phyloP scores from a whole-genome alignment of 768 basidiomycete species.

The Mycena indigotica region DNA sequence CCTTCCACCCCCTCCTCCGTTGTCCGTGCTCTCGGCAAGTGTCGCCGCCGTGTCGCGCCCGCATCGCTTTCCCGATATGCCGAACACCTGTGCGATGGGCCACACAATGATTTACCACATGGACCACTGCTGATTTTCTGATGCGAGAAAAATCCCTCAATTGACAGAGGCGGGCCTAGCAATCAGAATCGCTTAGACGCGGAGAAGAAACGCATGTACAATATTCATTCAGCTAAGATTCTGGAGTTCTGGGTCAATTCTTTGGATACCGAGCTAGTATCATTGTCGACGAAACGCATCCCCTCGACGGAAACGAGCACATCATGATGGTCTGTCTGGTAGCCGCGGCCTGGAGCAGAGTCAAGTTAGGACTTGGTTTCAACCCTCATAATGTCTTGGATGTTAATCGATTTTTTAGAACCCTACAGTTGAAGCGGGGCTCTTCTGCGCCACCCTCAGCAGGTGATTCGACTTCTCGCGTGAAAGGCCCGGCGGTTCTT shows the following conservation, averaged over 20 bases:
- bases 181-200: not conserved
- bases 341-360: not conserved
- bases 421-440: not conserved
- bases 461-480: not conserved
- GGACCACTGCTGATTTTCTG: not conserved
- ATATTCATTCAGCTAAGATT: not conserved
- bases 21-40: too few relatives aligned
- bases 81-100: too few relatives aligned
- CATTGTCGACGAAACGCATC: not conserved
- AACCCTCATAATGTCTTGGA: conserved; percentile 1
- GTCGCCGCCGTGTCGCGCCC: too few relatives aligned
- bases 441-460: not conserved
- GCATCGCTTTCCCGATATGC: too few relatives aligned
- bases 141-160: conserved; percentile 1
- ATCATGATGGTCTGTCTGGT: not conserved
- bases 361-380: not conserved
- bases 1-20: too few relatives aligned
- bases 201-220: not conserved
- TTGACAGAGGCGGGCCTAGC: not conserved
- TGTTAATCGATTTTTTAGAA: too few relatives aligned
- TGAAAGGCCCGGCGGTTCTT: not conserved
- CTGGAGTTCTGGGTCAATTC: not conserved
- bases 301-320: not conserved
- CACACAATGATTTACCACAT: too few relatives aligned
- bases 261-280: not conserved